Evolutionary conservation across 2,329 filamentous ascomycete genomes (phyloP), one percentile per base, ranked within the genome.

Genomic region (Cladobotryum protrusum): DNA sequence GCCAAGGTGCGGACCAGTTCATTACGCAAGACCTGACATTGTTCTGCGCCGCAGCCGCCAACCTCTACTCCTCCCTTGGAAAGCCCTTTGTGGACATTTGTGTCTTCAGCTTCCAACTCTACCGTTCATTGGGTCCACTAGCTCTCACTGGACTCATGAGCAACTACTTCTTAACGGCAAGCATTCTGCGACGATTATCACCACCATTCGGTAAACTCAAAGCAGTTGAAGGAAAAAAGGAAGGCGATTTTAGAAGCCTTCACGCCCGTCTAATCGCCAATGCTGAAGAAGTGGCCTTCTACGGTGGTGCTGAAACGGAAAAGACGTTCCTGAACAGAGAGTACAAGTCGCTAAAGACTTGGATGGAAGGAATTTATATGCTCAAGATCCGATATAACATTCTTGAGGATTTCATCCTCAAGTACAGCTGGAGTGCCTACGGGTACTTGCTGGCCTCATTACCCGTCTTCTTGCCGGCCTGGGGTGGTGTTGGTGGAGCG

Each of bases 371-470:
- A 41, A 96, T 99, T 56, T 99, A 99, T 70, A 91, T 90, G 67
- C 83, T 97, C 57, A 96, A 96, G 70, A 96, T 99, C 57, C 85
- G 90, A 14, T 99, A 99, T 73, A 99, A 97, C 66, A 99, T 99
- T 74, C 82, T 99, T 1, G 93, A 99, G 65, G 93, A 99, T 66
- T 96, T 99, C 62, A 89, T 99, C 44, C 74, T 99, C 52, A 99
- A 99, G 67, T 99, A 99, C 66, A 93, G 89, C 57, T 99, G 93
- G 93, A 97, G 91, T 56, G 93, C 93, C 0, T 96, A 96, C 63
- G 93, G 93, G 34, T 99, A 99, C 62, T 78, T 97, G 34, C 78
- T 99, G 50, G 93, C 92, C 1, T 95, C 92, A 3, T 75, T 99
- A 11, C 93, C 93, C 0, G 86, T 97, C 43, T 99, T 97, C 71